Percentiles rank a stretch among this genome's conserved stretches.
Evolutionary conservation across 2,329 filamentous ascomycete genomes (phyloP).

Genomic region (Cladosporium oxysporum): DNA sequence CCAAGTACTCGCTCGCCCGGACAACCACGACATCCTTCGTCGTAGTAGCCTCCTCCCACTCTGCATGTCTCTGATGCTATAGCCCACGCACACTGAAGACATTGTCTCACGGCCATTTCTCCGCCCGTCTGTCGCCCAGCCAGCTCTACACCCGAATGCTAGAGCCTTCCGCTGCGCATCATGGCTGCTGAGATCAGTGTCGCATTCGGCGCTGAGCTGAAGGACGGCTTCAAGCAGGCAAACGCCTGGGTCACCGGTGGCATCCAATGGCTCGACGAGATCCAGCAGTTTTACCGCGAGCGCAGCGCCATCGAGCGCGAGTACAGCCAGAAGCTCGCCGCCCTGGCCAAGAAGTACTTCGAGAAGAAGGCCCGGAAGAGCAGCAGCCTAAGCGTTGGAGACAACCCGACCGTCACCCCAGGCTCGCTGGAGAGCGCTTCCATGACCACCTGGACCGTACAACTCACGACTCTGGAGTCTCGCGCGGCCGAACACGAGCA

Average conservation of each 20-base stretch:
- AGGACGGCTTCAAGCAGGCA: conserved; percentile 97
- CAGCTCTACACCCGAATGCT: background rate
- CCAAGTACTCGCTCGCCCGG: background rate
- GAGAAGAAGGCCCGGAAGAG: conserved; percentile 95
- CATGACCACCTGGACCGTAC: conserved; percentile 94
- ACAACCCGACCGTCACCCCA: conserved; percentile 88
- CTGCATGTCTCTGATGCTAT: background rate
- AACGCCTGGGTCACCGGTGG: conserved; percentile 87
- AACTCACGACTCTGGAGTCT: conserved; percentile 84
- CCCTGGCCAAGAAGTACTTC: conserved; percentile 91
- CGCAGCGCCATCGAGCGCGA: conserved; percentile 94
- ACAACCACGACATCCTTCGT: background rate
- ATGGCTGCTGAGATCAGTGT: conserved; percentile 83
- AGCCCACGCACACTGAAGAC: background rate
- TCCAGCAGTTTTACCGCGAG: conserved; percentile 96
- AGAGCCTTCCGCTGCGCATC: background rate
- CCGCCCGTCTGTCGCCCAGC: background rate
- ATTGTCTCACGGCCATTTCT: background rate
- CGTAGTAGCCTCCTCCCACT: background rate
- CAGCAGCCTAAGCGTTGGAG: conserved; percentile 85
- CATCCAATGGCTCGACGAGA: conserved; percentile 93
- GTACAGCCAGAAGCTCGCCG: conserved; percentile 84
- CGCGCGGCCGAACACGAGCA: conserved; percentile 87
- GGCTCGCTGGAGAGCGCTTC: conserved; percentile 96
- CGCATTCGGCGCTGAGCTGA: conserved; percentile 90